Evolutionary conservation across 2,329 filamentous ascomycete species (phyloP), one percentile per base, ranked within the genome.

Genomic region (Metarhizium sp.): DNA sequence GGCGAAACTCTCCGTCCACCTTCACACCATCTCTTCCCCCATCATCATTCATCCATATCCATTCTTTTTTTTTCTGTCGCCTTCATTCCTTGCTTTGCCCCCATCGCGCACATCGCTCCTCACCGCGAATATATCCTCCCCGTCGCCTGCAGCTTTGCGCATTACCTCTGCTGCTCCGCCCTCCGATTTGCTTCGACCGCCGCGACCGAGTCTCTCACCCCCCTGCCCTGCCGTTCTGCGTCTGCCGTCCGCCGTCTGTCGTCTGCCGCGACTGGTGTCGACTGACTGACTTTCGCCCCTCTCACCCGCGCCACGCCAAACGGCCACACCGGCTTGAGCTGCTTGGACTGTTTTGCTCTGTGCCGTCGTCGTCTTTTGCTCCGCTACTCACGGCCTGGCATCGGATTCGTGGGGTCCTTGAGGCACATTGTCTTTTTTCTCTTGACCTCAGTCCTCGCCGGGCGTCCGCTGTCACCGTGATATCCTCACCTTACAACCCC

Each of bases 281-380:
- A 52, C 51, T 46, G 53, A 54, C 51, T 54, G 48, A 49, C 49
- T 52, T 20, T 55, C 48, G 54, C 57, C 57, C 62, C 63, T 62
- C 59, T 64, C 61, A 64, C 63, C 63, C 34, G 51, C 56, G 51
- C 50, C 50, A 50, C 53, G 51, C 40, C 40, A 45, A 13, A 65
- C 66, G 63, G 61, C 66, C 62, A 67, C 65, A 61, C 65, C 64
- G 66, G 65, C 62, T 62, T 64, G 62, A 61, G 63, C 62, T 66
- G 64, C 34, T 50, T 4, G 16, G 6, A 13, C 16, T 13, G 49
- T 51, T 8, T 25, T 20, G 49, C 32, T 11, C 32, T 16, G 38
- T 40, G 7, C 49, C 32, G 49, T 46, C 25, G n/a, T 50, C 25
- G n/a, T 50, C 47, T n/a, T 18, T 47, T 43, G 42, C 42, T 45